Conservation (phyloP, 2,329 filamentous ascomycete species). For the Beauveria bassiana region DNA sequence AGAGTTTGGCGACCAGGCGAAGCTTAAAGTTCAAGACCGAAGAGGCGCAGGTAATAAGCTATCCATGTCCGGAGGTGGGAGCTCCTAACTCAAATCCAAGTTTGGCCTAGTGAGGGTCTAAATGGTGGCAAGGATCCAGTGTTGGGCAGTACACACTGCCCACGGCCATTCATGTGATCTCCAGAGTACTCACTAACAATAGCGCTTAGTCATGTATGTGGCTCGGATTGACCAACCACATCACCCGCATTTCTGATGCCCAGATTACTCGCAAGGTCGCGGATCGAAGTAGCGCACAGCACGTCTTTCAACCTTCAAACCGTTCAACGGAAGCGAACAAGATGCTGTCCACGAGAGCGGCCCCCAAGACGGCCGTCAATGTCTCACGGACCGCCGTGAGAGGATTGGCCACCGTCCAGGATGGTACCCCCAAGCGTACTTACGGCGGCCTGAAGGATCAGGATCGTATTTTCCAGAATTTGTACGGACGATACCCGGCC, state of each 20-base stretch:
- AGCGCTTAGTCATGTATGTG: constrained; percentile 21
- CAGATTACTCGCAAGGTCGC: constrained; percentile 22
- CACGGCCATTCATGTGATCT: not conserved
- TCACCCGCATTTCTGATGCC: constrained; percentile 28
- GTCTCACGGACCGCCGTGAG: constrained; percentile 45
- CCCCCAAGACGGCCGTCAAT: constrained; percentile 30
- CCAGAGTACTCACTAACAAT: constrained; percentile 23
- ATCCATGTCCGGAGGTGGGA: not conserved
- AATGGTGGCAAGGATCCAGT: not conserved
- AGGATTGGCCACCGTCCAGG: constrained; percentile 74
- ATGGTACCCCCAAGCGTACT: constrained; percentile 59
- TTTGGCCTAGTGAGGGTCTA: not conserved
- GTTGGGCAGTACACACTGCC: not conserved
- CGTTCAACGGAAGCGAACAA: constrained; percentile 25
- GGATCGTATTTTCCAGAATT: constrained; percentile 98
- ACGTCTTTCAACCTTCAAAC: constrained; percentile 22
- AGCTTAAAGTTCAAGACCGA: not conserved
- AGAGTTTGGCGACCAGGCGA: not conserved
- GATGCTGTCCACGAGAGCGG: constrained; percentile 39
- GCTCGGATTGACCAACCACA: constrained; percentile 35
- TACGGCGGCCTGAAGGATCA: constrained; percentile 90
- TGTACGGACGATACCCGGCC: constrained; percentile 86
- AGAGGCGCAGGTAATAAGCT: not conserved
- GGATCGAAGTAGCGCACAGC: constrained; percentile 29
- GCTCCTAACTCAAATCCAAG: not conserved